Conservation (phyloP, 2,329 filamentous ascomycete species). For the Microsporum canis region DNA sequence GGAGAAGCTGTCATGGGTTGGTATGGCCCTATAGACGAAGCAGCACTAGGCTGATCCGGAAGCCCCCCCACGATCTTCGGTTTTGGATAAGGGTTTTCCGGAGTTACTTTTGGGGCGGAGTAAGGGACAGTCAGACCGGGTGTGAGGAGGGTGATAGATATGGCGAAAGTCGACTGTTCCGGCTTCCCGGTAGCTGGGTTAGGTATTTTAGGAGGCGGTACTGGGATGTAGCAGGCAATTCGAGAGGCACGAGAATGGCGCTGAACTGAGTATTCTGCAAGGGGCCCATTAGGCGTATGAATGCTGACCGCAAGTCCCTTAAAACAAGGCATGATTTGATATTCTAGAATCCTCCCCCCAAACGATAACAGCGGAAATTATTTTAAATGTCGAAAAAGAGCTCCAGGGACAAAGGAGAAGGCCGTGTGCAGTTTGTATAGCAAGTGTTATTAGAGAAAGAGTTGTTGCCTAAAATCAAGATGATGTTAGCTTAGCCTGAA, state of each 20-base stretch:
- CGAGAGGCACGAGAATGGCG: conserved; percentile 82
- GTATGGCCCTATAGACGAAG: conserved; percentile 63
- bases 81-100: conserved; percentile 66
- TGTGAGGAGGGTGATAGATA: conserved; percentile 91
- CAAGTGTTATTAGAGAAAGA: not conserved
- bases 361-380: not conserved
- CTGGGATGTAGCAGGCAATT: conserved; percentile 94
- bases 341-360: not conserved
- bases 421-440: too few relatives aligned
- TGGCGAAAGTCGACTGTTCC: conserved; percentile 91
- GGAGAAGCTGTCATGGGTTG: conserved; percentile 83
- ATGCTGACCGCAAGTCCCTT: conserved; percentile 98
- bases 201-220: conserved; percentile 72
- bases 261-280: conserved; percentile 89
- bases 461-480: not conserved
- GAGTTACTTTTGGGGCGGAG: conserved; percentile 70
- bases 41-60: conserved; percentile 37
- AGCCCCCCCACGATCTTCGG: conserved; percentile 69
- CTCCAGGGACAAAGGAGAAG: not conserved
- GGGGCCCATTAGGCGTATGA: conserved; percentile 66
- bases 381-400: not conserved
- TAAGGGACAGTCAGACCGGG: conserved; percentile 83
- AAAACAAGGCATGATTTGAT: conserved; percentile 74
- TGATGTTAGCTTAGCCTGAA: not conserved
- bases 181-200: conserved; percentile 60